These are phyloP conservation scores for Aspergillus calidoustus DNA, from an alignment of 2,329 filamentous ascomycete genomes.

Conservation along the genomic window DNA sequence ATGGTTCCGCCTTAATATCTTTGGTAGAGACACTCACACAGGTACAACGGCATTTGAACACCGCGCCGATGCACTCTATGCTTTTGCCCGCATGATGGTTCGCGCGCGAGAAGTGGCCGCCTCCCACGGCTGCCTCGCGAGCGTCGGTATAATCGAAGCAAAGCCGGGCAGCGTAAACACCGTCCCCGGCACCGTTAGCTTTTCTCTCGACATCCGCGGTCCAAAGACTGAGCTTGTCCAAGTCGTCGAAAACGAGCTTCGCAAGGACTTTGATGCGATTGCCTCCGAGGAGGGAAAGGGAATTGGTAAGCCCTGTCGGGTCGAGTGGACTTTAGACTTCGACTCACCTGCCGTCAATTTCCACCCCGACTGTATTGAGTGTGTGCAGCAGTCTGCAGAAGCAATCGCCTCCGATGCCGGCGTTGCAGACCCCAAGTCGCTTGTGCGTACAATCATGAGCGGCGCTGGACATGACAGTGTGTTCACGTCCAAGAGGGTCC, in stretches of 20 bases:
- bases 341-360: conserved; percentile 66
- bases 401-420: conserved; percentile 60
- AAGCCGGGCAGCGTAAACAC: conserved; percentile 75
- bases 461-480: conserved; percentile 71
- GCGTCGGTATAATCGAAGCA: conserved; percentile 70
- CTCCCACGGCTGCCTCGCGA: conserved; percentile 64
- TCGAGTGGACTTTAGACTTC: conserved; percentile 66
- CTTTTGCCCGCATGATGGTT: conserved; percentile 69
- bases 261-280: conserved; percentile 63
- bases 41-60: conserved; percentile 72
- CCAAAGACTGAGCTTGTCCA: conserved; percentile 61
- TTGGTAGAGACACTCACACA: conserved; percentile 72
- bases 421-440: conserved; percentile 42
- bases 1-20: conserved; percentile 71
- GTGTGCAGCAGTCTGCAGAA: conserved; percentile 64
- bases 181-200: conserved; percentile 69
- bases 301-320: conserved; percentile 55
- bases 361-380: conserved; percentile 68
- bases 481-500: conserved; percentile 62
- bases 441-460: conserved; percentile 60
- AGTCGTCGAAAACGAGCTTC: conserved; percentile 61
- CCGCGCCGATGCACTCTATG: conserved; percentile 70
- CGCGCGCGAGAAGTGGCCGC: conserved; percentile 67
- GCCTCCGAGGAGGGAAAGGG: conserved; percentile 61
- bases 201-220: conserved; percentile 70